Evolutionary conservation across 1,139 yeast species (phyloP), one percentile per base, ranked within the genome.

Genomic region (Wickerhamiella pararugosa): DNA sequence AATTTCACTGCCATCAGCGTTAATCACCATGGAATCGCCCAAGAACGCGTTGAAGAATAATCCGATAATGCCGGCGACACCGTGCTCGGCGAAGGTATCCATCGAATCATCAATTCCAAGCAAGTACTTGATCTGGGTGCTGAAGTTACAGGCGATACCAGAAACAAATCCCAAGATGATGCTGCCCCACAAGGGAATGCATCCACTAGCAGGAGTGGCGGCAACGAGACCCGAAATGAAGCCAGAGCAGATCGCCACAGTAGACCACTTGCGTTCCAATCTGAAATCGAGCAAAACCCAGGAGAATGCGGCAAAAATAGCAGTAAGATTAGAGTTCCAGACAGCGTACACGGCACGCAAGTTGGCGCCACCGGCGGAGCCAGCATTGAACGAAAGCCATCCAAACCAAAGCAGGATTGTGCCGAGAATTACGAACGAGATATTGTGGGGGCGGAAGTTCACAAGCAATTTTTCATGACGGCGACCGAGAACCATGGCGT

Each of bases 1-100:
- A 41, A 69, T 80, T 7, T 93, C 78, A 37, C 69, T 73, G 15
- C 67, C 67, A 57, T 90, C 97, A 59, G 86, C 79, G 7, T 95
- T 95, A 50, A 90, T 73, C 43, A 90, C 93, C 60, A 84, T 79
- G 46, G 81, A 73, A 6, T 87, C 83, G 9, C 84, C 96, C 57
- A 90, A 86, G 4, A 90, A 58, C 0, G 86, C 96, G 58, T 87
- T 87, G 65, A 84, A 86, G 9, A 90, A 47, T 37, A 87, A 70
- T 0, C 98, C 97, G 41, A 90, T 71, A 40, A 86, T 70, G 32
- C 98, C 98, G 0, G 97, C 97, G 55, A 90, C 71, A 43, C 95
- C 97, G 79, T 90, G 98, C 75, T 87, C 97, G 25, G 97, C 97
- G 60, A 90, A 72, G 40, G 87, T 79, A 78, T 90, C 97, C 55